Percentiles rank a stretch among this genome's conserved stretches.
Evolutionary conservation across 2,329 filamentous ascomycete species (phyloP).

Genomic region (Triangularia setosa): DNA sequence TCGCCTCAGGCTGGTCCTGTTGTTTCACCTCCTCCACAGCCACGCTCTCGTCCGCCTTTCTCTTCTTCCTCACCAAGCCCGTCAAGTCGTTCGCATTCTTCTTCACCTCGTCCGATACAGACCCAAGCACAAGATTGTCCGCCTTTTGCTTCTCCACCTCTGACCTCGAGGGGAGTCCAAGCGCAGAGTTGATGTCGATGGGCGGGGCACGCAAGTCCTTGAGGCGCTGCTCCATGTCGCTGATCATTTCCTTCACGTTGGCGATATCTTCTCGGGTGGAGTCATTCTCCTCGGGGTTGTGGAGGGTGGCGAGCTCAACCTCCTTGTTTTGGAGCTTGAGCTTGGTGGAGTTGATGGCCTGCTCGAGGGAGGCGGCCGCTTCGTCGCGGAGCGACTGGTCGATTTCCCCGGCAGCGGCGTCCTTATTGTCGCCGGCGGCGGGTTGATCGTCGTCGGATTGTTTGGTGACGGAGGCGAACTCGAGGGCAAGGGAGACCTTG

Average conservation of each 20-base stretch:
- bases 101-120: slow-evolving; percentile 64
- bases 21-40: slow-evolving; percentile 10
- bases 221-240: slow-evolving; percentile 75
- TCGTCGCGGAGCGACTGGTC: slow-evolving; percentile 69
- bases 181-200: slow-evolving; percentile 52
- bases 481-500: slow-evolving; percentile 90
- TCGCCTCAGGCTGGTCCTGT: slow-evolving; percentile 36
- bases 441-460: slow-evolving; percentile 52
- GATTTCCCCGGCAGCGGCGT: slow-evolving; percentile 43
- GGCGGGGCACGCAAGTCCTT: slow-evolving; percentile 64
- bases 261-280: slow-evolving; percentile 57
- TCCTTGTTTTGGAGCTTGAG: slow-evolving; percentile 68
- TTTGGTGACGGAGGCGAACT: slow-evolving; percentile 79
- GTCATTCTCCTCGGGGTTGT: slow-evolving; percentile 64
- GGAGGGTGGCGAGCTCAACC: slow-evolving; percentile 58
- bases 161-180: slow-evolving; percentile 50
- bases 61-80: slow-evolving; percentile 68
- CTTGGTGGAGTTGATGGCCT: slow-evolving; percentile 68
- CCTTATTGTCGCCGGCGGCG: slow-evolving; percentile 35
- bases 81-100: slow-evolving; percentile 70
- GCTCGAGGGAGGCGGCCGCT: slow-evolving; percentile 66
- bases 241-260: slow-evolving; percentile 74
- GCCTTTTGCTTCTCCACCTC: not conserved
- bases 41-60: slow-evolving; percentile 37
- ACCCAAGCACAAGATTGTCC: slow-evolving; percentile 54